phyloP scores from a whole-genome alignment of 345 rosid species.

The Camelina neglecta region DNA sequence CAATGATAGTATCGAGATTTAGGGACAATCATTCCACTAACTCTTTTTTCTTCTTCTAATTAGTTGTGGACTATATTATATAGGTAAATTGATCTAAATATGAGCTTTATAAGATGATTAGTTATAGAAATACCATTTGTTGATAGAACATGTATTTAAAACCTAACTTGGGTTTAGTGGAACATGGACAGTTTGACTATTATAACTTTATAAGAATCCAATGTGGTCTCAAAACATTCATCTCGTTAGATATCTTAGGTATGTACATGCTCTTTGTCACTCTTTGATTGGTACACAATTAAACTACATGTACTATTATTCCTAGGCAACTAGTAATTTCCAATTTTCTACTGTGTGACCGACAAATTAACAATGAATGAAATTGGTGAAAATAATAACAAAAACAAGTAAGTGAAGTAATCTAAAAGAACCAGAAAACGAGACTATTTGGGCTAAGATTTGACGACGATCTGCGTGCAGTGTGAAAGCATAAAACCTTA shows the following conservation, averaged over 20 bases:
- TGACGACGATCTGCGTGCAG: not conserved
- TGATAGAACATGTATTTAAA: not conserved
- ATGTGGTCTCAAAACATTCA: conserved; percentile 26
- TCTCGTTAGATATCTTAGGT: not conserved
- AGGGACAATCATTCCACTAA: conserved; percentile 44
- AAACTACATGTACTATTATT: not conserved
- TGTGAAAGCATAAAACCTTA: not conserved
- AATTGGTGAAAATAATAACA: not conserved
- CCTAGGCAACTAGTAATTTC: not conserved
- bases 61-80: not conserved
- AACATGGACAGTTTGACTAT: conserved; percentile 14
- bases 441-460: not conserved
- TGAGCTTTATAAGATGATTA: not conserved
- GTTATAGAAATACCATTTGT: not conserved
- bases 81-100: conserved; percentile 7
- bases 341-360: not conserved
- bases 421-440: not conserved
- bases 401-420: not conserved
- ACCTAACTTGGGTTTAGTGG: conserved; percentile 9
- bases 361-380: not conserved
- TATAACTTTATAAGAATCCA: conserved; percentile 29
- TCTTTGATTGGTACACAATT: not conserved
- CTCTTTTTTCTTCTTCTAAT: conserved; percentile 12
- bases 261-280: not conserved
- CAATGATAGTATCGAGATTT: conserved; percentile 38